phyloP scores from a whole-genome alignment of 495 filamentous ascomycete species.

The Stereocaulon alpinum region DNA sequence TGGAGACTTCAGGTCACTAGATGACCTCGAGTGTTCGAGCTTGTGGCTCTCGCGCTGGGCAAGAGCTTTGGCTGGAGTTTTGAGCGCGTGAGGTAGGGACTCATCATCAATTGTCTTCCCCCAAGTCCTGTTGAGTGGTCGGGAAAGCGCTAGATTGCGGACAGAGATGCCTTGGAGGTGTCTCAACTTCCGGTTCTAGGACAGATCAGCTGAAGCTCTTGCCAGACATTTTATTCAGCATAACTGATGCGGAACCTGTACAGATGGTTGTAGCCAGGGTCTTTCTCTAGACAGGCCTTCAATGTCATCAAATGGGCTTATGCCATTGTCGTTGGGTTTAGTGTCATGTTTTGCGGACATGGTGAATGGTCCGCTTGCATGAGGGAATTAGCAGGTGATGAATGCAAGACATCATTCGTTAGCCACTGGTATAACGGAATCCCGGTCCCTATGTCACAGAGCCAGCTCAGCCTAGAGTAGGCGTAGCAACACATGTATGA shows the following conservation, averaged over 20 bases:
- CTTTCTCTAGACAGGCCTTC: slow-evolving; percentile 28
- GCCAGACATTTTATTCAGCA: slow-evolving; percentile 16
- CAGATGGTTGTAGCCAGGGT: slow-evolving; percentile 42
- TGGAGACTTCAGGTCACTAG: slow-evolving; percentile 48
- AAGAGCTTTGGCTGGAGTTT: slow-evolving; percentile 58
- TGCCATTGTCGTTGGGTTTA: slow-evolving; percentile 3
- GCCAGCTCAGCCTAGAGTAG: not conserved
- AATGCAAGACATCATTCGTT: slow-evolving; percentile 15
- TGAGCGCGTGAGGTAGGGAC: slow-evolving; percentile 56
- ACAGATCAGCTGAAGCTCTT: slow-evolving; percentile 14
- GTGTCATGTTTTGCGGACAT: slow-evolving; percentile 15
- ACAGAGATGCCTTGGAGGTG: slow-evolving; percentile 81
- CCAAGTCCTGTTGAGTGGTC: slow-evolving; percentile 38
- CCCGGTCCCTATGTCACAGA: not conserved
- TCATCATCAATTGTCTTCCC: slow-evolving; percentile 79
- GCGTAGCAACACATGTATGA: no score
- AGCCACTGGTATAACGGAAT: not conserved
- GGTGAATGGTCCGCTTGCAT: slow-evolving; percentile 1
- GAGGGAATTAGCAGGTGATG: not conserved
- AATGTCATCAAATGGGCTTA: slow-evolving; percentile 10
- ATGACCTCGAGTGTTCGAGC: slow-evolving; percentile 64
- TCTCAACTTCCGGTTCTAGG: slow-evolving; percentile 74
- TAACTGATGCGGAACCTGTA: slow-evolving; percentile 16
- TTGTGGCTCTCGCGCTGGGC: slow-evolving; percentile 44
- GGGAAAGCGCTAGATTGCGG: slow-evolving; percentile 66